Base-by-base conservation (phyloP, 2,329 filamentous ascomycete genomes). In the Didymella exigua region DNA sequence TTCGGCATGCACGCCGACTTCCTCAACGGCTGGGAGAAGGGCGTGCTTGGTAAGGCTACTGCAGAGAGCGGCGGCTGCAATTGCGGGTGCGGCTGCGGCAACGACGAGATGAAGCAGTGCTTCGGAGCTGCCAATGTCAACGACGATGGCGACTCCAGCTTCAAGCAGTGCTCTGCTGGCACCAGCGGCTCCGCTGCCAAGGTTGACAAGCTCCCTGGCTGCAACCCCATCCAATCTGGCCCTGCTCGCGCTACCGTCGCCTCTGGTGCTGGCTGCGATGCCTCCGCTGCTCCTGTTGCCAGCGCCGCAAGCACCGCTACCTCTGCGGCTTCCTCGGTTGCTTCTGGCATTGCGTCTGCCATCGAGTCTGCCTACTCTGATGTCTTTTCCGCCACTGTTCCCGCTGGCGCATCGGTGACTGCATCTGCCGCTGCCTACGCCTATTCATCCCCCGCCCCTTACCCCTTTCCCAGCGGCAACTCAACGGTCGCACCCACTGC, bases 1-100 rank as follows among this genome's bases (percentile, higher is more conserved):
- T 72, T 60, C 54, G 66, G 72, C 7, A 71, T 74, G 59, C 74
- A 76, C 54, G 73, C 67, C 21, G 74, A 75, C 46, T 76, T 75
- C 57, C 55, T 66, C 46, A 75, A 73, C 56, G 74, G 74, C 30
- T 76, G 74, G 74, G 66, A 69, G 55, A 66, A 66, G 30, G 73
- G 73, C 47, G 70, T 75, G 10, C 66, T 75, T 29, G 68, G 57
- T 8, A 75, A 74, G 48, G 72, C 73, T 24, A 73, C 64, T 31
- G 69, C 63, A 30, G 58, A 69, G 43, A 58, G 60, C 9, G 69
- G 67, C 10, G 72, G 71, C 44, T 75, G 71, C 65, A 70, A 72
- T 58, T 76, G 73, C 54, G 73, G 73, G 23, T 75, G 73, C 26
- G 73, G 71, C 16, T 74, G 71, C 42, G 71, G 68, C 16, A 62